Evolutionary conservation across 495 filamentous ascomycete species (phyloP).

Genomic region (Neurospora intermedia): DNA sequence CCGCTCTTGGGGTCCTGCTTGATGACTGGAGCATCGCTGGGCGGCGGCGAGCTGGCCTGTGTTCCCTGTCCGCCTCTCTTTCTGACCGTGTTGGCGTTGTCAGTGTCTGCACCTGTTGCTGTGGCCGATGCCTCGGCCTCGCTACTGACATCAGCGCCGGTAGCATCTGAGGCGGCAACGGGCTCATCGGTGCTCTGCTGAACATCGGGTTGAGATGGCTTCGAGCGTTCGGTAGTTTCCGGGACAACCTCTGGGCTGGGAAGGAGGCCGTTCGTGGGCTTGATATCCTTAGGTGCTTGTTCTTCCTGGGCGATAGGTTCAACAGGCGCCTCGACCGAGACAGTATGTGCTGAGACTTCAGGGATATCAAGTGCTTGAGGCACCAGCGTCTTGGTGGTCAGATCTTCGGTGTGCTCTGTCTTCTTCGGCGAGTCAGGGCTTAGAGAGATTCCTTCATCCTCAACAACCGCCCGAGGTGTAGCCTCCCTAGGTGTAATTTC

Average conservation of each 20-base stretch:
- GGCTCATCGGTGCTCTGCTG: neutral
- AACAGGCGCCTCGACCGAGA: neutral
- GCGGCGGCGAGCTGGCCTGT: slow-evolving; percentile 2
- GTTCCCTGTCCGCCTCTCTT: slow-evolving; percentile 7
- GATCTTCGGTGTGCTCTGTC: neutral
- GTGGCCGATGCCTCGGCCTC: neutral
- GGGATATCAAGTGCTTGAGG: neutral
- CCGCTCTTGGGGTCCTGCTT: slow-evolving; percentile 5
- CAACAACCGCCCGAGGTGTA: neutral
- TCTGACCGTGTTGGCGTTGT: slow-evolving; percentile 1
- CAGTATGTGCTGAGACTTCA: neutral
- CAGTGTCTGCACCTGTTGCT: slow-evolving; percentile 1
- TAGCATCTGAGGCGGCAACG: neutral
- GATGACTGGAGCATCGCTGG: slow-evolving; percentile 3
- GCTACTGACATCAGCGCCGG: neutral
- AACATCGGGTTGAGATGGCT: neutral
- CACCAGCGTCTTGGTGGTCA: neutral
- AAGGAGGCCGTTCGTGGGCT: neutral
- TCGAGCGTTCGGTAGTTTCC: neutral
- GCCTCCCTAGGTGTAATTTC: neutral
- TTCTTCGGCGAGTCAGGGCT: neutral
- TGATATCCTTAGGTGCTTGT: neutral
- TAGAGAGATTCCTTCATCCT: neutral
- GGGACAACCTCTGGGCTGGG: neutral
- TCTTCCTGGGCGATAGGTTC: neutral